These are phyloP conservation scores for Symbiodinium pilosum DNA, from an alignment of 73 alveolate genomes.

Conservation along the genomic window DNA sequence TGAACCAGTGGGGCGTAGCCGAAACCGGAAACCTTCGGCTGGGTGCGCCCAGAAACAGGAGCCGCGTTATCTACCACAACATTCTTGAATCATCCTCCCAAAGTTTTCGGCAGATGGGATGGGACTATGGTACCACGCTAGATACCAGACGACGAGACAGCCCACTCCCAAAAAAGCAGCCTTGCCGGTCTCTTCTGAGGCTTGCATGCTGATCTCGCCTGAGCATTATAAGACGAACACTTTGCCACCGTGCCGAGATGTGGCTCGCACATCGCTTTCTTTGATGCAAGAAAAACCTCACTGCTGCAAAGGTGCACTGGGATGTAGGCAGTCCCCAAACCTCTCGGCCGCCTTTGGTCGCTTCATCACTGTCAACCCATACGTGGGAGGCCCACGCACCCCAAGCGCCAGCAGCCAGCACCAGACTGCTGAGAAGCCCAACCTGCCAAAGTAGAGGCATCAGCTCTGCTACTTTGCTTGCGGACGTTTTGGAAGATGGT, in stretches of 20 bases:
- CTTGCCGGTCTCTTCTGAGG: background rate
- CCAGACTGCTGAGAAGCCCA: background rate
- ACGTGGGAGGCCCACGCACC: constrained; percentile 11
- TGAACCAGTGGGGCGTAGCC: background rate
- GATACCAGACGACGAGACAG: too few relatives aligned
- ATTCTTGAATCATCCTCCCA: too few relatives aligned
- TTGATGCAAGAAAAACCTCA: too few relatives aligned
- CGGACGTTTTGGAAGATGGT: too few relatives aligned
- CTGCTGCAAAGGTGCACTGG: background rate
- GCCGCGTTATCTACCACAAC: too few relatives aligned
- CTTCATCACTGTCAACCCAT: background rate
- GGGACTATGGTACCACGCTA: too few relatives aligned
- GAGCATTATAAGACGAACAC: background rate
- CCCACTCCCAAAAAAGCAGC: too few relatives aligned
- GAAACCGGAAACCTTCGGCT: background rate
- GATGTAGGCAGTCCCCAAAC: background rate
- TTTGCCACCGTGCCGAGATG: background rate
- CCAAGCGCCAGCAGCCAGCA: background rate
- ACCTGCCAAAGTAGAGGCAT: too few relatives aligned
- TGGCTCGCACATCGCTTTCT: too few relatives aligned
- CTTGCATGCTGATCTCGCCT: background rate
- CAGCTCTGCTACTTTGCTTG: too few relatives aligned
- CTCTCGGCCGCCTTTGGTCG: background rate
- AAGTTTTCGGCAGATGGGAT: too few relatives aligned
- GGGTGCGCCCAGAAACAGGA: too few relatives aligned